phyloP scores from a whole-genome alignment of 2,329 filamentous ascomycete genomes.

The Alternaria panax region DNA sequence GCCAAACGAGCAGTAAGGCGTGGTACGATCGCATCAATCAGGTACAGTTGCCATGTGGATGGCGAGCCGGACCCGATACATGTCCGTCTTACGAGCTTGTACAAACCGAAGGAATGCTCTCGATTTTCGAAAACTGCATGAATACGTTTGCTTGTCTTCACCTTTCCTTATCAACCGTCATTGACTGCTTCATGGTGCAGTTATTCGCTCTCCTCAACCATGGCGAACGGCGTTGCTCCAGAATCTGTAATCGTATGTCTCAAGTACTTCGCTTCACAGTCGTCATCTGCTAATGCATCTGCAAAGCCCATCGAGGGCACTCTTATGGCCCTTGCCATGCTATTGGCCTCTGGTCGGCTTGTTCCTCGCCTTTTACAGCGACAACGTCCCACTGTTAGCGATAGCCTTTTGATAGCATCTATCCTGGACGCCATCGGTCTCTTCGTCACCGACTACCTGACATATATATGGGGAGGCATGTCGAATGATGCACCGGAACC shows the following conservation, averaged over 20 bases:
- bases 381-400: conserved; percentile 23
- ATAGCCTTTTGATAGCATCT: conserved; percentile 26
- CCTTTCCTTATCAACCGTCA: neutral
- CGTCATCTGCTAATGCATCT: conserved; percentile 3
- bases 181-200: neutral
- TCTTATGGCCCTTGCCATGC: conserved; percentile 15
- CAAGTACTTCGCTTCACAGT: neutral
- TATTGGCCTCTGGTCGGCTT: conserved; percentile 27
- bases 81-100: neutral
- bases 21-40: conserved; percentile 6
- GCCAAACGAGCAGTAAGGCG: neutral
- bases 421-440: conserved; percentile 26
- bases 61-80: conserved; percentile 2
- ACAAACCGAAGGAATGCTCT: neutral
- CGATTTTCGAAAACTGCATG: neutral
- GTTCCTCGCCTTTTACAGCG: conserved; percentile 25
- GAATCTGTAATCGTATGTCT: conserved; percentile 21
- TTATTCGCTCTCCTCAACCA: neutral
- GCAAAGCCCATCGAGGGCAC: conserved; percentile 23
- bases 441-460: conserved; percentile 29
- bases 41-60: conserved; percentile 1
- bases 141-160: neutral
- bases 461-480: conserved; percentile 31
- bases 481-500: conserved; percentile 17
- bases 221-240: conserved; percentile 16